phyloP scores from a whole-genome alignment of 257 asterid species.

The Verbascum thapsus region DNA sequence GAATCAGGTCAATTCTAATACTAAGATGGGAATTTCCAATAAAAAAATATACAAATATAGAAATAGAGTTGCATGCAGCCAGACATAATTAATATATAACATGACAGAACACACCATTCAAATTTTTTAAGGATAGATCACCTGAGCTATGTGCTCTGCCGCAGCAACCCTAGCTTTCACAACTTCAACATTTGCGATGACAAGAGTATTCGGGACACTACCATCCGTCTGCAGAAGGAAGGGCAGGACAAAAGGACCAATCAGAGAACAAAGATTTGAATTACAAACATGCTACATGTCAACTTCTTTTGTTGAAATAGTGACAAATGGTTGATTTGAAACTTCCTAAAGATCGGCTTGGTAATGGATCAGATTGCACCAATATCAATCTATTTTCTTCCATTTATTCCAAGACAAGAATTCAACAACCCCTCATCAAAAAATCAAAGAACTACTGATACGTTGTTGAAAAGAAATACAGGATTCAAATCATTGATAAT shows the following conservation, averaged over 20 bases:
- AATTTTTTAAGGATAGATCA: slow-evolving; percentile 28
- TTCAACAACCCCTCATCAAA: no score
- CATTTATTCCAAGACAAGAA: no score
- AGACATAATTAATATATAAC: not conserved
- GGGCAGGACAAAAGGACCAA: not conserved
- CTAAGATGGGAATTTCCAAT: slow-evolving; percentile 17
- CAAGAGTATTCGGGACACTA: slow-evolving; percentile 90
- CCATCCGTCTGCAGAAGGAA: slow-evolving; percentile 73
- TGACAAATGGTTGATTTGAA: no score
- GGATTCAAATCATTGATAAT: no score
- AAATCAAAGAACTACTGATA: no score
- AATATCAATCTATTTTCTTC: no score
- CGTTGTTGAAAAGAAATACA: no score
- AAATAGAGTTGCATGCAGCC: not conserved
- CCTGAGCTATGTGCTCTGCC: slow-evolving; percentile 90
- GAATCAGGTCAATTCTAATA: slow-evolving; percentile 13
- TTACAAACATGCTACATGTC: not conserved
- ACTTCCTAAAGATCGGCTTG: no score
- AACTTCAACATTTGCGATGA: slow-evolving; percentile 86
- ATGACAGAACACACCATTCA: not conserved
- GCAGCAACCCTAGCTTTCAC: slow-evolving; percentile 93
- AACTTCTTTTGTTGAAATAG: no score
- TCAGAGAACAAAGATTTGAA: slow-evolving; percentile 28
- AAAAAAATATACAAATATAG: not conserved
- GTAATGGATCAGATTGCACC: no score